Evolutionary conservation across 805 yeast species (phyloP), one percentile per base, ranked within the genome.

Genomic region (Candida nitratophila): DNA sequence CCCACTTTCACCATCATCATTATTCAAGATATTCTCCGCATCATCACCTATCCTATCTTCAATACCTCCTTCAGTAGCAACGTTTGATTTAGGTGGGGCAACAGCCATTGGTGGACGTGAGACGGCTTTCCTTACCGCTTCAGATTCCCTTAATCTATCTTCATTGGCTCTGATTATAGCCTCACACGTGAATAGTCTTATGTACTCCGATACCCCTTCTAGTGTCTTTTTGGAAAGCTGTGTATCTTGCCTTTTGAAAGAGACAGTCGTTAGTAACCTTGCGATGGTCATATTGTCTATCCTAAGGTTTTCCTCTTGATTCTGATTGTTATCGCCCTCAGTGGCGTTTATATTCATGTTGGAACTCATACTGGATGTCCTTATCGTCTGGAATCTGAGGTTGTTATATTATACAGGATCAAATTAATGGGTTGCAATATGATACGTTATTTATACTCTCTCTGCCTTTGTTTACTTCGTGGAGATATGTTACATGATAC

Each of bases 131-230:
- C 7, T 46, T 46, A 14, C 31, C 43, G n/a, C 44, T 49, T 44
- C 50, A 37, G 44, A 42, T 41, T 53, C 66, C 42, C 47, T 80
- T 10, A 57, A 21, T 22, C 65, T 53, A 40, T 71, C 77, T 46
- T 77, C 81, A 49, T 79, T 77, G 10, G 85, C 71, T 45, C 86
- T 54, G 7, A 72, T 53, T 2, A 79, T 67, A 0, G 85, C 85
- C 55, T 80, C 86, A 39, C 70, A 68, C 15, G 81, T 70, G 52
- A 80, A 80, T 54, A 79, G 63, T 35, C 71, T 60, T 17, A 78
- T 66, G 54, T 80, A 80, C 51, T 78, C 82, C 1, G 79, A 58
- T 2, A 77, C 68, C 15, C 77, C 57, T 37, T 71, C 71, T 12
- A 80, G 55, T 0, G 83, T 67, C 27, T 69, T 71, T 27, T 68